These are phyloP conservation scores for Erodium maritimum DNA, from an alignment of 345 rosid genomes.

Conservation along the genomic window DNA sequence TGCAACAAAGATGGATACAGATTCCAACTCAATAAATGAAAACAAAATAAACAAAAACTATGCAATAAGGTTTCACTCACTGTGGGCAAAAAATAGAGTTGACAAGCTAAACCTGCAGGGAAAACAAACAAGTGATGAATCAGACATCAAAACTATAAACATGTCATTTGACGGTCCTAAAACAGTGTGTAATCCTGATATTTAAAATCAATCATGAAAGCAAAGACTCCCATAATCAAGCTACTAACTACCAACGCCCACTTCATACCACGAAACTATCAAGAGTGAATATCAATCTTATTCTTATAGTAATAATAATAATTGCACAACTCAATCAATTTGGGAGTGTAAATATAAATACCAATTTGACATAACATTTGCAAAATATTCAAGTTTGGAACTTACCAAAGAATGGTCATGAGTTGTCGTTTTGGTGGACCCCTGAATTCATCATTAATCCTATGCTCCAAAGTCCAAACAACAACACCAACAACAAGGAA, in stretches of 20 bases:
- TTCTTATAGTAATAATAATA: no score
- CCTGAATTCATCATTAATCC: constrained; percentile 85
- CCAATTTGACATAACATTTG: neutral
- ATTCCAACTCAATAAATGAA: constrained; percentile 15
- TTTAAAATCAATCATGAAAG: no score
- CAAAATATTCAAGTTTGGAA: neutral
- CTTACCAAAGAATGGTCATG: constrained; percentile 78
- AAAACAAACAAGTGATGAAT: constrained; percentile 16
- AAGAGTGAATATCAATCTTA: no score
- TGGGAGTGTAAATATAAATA: neutral
- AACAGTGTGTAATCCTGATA: no score
- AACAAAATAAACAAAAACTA: constrained; percentile 2
- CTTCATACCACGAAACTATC: no score
- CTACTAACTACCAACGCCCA: no score
- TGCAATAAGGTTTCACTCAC: constrained; percentile 35
- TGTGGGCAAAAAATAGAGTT: constrained; percentile 80
- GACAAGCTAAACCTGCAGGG: constrained; percentile 94
- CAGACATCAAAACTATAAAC: constrained; percentile 7
- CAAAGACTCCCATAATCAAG: no score
- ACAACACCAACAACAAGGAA: constrained; percentile 69
- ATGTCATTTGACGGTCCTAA: no score
- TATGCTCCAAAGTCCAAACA: constrained; percentile 89
- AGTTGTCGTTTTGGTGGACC: constrained; percentile 76
- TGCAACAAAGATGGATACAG: constrained; percentile 29
- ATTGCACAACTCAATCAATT: no score